Conservation (phyloP, 768 basidiomycete species). For the Coprinopsis marcescibilis region DNA sequence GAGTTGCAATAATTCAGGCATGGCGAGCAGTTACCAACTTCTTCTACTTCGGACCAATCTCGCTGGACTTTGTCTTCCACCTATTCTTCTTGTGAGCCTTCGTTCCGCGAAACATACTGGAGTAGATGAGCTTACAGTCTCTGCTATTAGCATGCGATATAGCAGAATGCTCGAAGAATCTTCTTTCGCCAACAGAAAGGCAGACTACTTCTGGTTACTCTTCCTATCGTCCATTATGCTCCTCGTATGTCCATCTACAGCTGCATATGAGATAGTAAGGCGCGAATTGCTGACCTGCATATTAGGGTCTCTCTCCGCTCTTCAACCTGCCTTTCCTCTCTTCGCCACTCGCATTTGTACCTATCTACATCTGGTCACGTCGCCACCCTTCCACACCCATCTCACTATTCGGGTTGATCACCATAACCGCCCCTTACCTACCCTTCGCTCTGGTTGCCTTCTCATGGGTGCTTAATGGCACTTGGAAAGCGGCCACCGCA, state of each 20-base stretch:
- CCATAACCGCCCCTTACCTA: constrained; percentile 93
- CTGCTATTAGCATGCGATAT: constrained; percentile 85
- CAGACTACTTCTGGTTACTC: constrained; percentile 95
- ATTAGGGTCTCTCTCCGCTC: constrained; percentile 73
- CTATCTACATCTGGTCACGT: constrained; percentile 96
- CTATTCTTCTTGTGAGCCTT: constrained; percentile 98
- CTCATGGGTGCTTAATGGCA: constrained; percentile 77
- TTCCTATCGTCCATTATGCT: constrained; percentile 80
- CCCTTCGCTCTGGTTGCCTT: constrained; percentile 88
- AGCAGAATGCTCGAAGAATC: constrained; percentile 96
- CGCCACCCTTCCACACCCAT: constrained; percentile 94
- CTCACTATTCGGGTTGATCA: constrained; percentile 90
- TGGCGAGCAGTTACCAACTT: constrained; percentile 91
- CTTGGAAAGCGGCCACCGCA: constrained; percentile 77
- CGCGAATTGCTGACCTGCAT: constrained; percentile 4
- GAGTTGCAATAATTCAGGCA: constrained; percentile 38
- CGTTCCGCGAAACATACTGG: neutral
- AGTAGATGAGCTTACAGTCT: neutral
- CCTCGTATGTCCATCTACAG: constrained; percentile 49
- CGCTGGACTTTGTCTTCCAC: constrained; percentile 93
- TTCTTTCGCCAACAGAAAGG: constrained; percentile 83
- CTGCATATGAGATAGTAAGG: neutral
- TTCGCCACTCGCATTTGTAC: constrained; percentile 87
- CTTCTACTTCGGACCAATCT: constrained; percentile 93
- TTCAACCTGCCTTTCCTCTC: constrained; percentile 93